Percentiles rank a stretch among this genome's conserved stretches.
These are phyloP conservation scores for rapeseed (Brassica napus) DNA, from an alignment of 345 rosid species.

Conservation along the genomic window Da-Ae NC_063447.1:55773001-55773500, in stretches of 20 bases:
- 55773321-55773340: background rate
- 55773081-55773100: background rate
- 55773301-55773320: background rate
- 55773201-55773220: background rate
- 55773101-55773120: background rate
- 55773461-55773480: background rate
- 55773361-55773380: background rate
- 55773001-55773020: background rate
- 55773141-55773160: background rate
- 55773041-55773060: background rate
- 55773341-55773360: background rate
- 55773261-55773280: background rate
- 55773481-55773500: background rate
- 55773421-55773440: too few species aligned
- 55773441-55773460: background rate
- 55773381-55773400: background rate
- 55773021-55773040: background rate
- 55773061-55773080: background rate
- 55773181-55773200: background rate
- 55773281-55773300: background rate
- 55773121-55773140: background rate
- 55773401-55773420: background rate
- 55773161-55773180: background rate
- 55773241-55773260: background rate
- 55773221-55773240: background rate